Base-by-base conservation (phyloP, 208 protist genomes). In the Leptomonas pyrrhocoris region DNA sequence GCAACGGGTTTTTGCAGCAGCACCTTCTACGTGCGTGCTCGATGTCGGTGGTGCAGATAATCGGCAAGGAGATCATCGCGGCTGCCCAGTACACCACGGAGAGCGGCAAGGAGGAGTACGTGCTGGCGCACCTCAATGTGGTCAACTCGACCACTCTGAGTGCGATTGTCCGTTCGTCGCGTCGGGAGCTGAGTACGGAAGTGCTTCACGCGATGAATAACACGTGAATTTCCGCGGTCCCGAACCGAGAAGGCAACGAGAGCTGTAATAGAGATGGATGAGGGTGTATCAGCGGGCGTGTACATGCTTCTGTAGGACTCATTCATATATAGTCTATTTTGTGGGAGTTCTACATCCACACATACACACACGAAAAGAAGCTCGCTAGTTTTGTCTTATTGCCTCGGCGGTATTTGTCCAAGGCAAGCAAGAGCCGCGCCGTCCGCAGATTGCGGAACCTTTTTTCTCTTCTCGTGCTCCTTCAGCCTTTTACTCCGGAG, bases 41-140 rank as follows among this genome's bases (percentile, higher is more conserved):
- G 19, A 57, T 89, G 55, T 50, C 74, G 13, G 74, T 89, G 12
- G 79, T 93, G 34, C 77, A 93, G 64, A 76, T 90, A 12, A 93
- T 90, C 50, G 79, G 79, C 21, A 79, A 64, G 28, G 83, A 93
- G 65, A 25, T 84, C 18, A 89, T 90, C 46, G 82, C 80, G 13
- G 84, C 83, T 13, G 84, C 83, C 19, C 50, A 68, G 67, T 30
- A 40, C 23, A 11, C 28, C 74, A 43, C 0, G 2, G 50, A 62
- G 21, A 36, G 15, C 21, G 43, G 40, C 18, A 50, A 48, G 28
- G 23, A 34, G 46, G 42, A 28, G 40, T 61, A 58, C 25, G 55
- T 82, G 25, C 59, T 86, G 19, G 80, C 79, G 36, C 81, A 85
- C 56, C 58, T 70, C 23, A 65, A 43, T 0, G 60, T 68, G n/a